These are phyloP conservation scores for Rhizopogon roseolus DNA, from an alignment of 768 basidiomycete species.

Conservation along the genomic window DNA sequence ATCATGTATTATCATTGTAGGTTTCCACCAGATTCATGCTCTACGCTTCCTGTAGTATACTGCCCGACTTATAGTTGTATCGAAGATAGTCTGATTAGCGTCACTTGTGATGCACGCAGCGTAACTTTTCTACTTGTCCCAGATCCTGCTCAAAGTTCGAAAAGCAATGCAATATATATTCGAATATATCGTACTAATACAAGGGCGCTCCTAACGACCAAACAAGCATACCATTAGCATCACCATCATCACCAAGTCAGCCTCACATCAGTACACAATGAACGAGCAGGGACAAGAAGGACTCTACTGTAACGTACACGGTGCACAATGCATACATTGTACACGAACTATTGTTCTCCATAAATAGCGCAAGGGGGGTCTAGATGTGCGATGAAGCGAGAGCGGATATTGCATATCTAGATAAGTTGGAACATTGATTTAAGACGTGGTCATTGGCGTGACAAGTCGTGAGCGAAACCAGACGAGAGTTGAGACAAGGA, in stretches of 20 bases:
- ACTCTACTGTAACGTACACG: conserved; percentile 11
- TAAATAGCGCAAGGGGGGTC: neutral
- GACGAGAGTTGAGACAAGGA: conserved; percentile 1
- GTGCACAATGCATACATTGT: neutral
- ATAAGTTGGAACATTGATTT: neutral
- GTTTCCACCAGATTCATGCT: too few relatives aligned
- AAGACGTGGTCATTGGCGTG: neutral
- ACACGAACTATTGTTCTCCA: neutral
- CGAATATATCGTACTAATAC: conserved; percentile 24
- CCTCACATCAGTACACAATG: neutral
- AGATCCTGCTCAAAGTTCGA: too few relatives aligned
- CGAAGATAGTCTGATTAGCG: too few relatives aligned
- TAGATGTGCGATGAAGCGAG: conserved; percentile 1
- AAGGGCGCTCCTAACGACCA: conserved; percentile 9
- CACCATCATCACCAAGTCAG: neutral
- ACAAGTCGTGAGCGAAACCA: neutral
- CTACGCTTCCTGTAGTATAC: too few relatives aligned
- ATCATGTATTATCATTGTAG: too few relatives aligned
- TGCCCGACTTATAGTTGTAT: too few relatives aligned
- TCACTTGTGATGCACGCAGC: too few relatives aligned
- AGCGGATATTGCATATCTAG: conserved; percentile 6
- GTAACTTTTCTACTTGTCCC: too few relatives aligned
- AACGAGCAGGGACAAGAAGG: neutral
- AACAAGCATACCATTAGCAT: too few relatives aligned
- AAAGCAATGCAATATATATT: neutral